Evolutionary conservation across 164 flowering plant genomes (phyloP).

Genomic region (Vitis cinerea): DNA sequence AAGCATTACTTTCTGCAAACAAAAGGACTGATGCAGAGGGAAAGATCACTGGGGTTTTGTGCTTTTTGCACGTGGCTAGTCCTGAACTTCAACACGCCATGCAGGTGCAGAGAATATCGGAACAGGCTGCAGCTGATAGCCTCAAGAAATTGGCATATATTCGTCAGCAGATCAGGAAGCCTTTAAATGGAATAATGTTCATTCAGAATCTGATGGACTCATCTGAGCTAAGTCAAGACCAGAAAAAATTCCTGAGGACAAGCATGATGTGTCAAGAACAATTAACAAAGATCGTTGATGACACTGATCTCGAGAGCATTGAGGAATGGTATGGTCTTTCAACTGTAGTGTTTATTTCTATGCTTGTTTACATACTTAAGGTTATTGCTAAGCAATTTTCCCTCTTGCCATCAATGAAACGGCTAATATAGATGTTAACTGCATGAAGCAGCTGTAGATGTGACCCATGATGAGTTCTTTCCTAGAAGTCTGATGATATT

Average conservation of each 20-base stretch:
- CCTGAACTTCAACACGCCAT: constrained; percentile 75
- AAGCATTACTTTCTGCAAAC: constrained; percentile 63
- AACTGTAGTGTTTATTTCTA: no score
- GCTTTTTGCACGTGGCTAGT: constrained; percentile 75
- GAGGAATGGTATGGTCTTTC: constrained; percentile 61
- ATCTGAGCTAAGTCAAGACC: constrained; percentile 53
- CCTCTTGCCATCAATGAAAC: no score
- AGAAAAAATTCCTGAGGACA: constrained; percentile 46
- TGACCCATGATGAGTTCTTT: no score
- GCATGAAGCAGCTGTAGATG: no score
- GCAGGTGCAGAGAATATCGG: constrained; percentile 59
- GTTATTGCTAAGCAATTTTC: no score
- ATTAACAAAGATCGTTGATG: constrained; percentile 51
- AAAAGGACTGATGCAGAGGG: constrained; percentile 55
- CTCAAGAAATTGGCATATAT: constrained; percentile 55
- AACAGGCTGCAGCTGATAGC: constrained; percentile 57
- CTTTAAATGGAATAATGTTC: constrained; percentile 52
- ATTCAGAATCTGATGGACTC: constrained; percentile 46
- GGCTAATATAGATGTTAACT: no score
- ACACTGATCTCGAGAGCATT: constrained; percentile 58
- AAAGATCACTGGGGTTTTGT: constrained; percentile 53
- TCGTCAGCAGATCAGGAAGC: constrained; percentile 57
- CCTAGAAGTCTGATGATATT: no score
- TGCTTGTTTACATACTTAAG: no score
- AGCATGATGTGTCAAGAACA: constrained; percentile 59